Evolutionary conservation across 78 protist genomes (phyloP), one percentile per base, ranked within the genome.

Genomic region (Trichosphaerium sp.): DNA sequence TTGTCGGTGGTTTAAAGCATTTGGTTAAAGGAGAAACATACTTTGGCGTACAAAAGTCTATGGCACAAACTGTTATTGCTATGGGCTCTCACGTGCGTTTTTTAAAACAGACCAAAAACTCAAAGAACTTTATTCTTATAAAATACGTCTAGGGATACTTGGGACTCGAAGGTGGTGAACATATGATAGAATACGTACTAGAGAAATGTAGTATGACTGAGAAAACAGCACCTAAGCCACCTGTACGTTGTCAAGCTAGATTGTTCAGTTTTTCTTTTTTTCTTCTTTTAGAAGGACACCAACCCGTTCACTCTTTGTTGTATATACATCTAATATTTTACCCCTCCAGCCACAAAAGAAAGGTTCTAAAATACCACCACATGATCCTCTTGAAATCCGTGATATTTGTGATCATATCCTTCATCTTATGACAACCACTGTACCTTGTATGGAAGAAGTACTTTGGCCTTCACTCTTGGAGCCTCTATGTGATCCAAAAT

Each of bases 401-500:
- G 52, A 25, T 32, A 54, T 79, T 52, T 74, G 83, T 57, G 83
- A 80, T 49, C 51, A 69, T 55, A 78, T 84, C 40, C 48, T 84
- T 12, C 2, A 65, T 37, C 32, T 74, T 35, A 67, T 74, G 29
- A 62, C 82, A 18, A 69, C 79, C 2, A 75, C 85, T 52, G 75
- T 80, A 15, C 77, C 80, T 14, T 18, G 47, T 29, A 74, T 84
- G 83, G 76, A 79, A 4, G 3, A 57, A 57, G 76, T 78, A 5
- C 51, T 83, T 28, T 83, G 84, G 83, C 88, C 88, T 49, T 78
- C 51, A 47, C 51, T 83, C 1, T 63, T 77, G 28, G 88, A 83
- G 43, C 34, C 35, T 18, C 1, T 83, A 3, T 43, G 49, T 23
- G 56, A 67, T 11, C 44, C 55, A 15, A 62, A 71, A 7, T 77